Evolutionary conservation across 2,329 filamentous ascomycete genomes (phyloP), one percentile per base, ranked within the genome.

Genomic region (Fusarium annulatum): DNA sequence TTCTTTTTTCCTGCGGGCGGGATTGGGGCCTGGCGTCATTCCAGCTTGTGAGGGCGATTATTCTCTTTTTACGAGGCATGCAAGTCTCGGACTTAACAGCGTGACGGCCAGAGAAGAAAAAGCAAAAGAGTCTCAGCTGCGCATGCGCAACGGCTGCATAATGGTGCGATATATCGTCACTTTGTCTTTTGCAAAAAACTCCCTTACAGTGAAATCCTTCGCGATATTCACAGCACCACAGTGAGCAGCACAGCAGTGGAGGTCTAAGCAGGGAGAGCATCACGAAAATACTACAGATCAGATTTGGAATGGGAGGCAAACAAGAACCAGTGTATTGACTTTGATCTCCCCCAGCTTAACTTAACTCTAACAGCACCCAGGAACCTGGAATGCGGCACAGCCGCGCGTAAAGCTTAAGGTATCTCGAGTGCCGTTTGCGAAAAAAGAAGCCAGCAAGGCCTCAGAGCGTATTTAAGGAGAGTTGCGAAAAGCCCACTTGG

Each of bases 1-100:
- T 10, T 45, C 3, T 33, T 23, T 23, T 15, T 46, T 28, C 10
- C 26, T 41, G 18, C 36, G n/a, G 48, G 48, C 36, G 36, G 16
- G n/a, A n/a, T 48, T 30, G n/a, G 2, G 30, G 23, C 36, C 38
- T 49, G 58, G 42, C 26, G 55, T 48, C 71, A 73, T 73, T 74
- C 67, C 71, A 73, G 48, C 28, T 16, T 3, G 28, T 7, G 18
- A 41, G 42, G 34, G 38, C 26, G 41, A 28, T 28, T 28, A 28
- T 2, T 28, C 8, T 28, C 28, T 28, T 28, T 38, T 23, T 18
- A 33, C 34, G 18, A 48, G 36, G 48, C 43, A 71, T 55, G 71
- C 71, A 71, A 74, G 71, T 74, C 71, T 74, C 71, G 67, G 63
- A 59, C 41, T 60, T n/a, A 11, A 34, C 7, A 73, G 65, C 68